Evolutionary conservation across 2,329 filamentous ascomycete species (phyloP).

Genomic region (Neocucurbitaria cava): DNA sequence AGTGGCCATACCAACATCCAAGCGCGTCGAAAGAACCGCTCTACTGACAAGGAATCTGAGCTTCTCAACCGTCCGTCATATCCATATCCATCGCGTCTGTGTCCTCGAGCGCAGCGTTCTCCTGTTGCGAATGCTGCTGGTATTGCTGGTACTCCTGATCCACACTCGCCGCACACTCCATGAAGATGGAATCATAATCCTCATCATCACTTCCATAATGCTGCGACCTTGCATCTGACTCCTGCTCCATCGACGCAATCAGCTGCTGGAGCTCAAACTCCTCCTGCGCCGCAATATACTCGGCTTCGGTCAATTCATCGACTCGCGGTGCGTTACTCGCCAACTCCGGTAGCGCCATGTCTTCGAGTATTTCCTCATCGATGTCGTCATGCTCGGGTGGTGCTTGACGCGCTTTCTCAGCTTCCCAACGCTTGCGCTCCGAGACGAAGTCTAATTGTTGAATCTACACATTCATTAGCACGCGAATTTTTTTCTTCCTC

Average conservation of each 20-base stretch:
- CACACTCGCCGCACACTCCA: conserved; percentile 60
- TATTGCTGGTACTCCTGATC: conserved; percentile 52
- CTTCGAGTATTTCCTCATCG: conserved; percentile 32
- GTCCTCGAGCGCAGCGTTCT: conserved; percentile 10
- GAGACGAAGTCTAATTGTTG: conserved; percentile 56
- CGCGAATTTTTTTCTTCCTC: neutral
- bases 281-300: conserved; percentile 50
- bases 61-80: conserved; percentile 31
- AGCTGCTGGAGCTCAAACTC: conserved; percentile 55
- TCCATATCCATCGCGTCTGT: conserved; percentile 49
- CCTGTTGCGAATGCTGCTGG: conserved; percentile 27
- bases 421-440: conserved; percentile 54
- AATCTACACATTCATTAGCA: conserved; percentile 46
- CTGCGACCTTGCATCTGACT: conserved; percentile 29
- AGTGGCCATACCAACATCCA: too few relatives aligned
- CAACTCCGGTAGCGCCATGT: conserved; percentile 9
- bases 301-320: conserved; percentile 45
- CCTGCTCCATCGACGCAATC: conserved; percentile 52
- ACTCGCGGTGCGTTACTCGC: conserved; percentile 8
- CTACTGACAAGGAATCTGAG: neutral
- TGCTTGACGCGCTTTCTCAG: conserved; percentile 51
- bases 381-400: conserved; percentile 34
- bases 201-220: conserved; percentile 63
- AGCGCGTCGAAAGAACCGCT: too few relatives aligned
- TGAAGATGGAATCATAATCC: conserved; percentile 69